These are phyloP conservation scores for Acidiella bohemica DNA, from an alignment of 495 filamentous ascomycete genomes.

Conservation along the genomic window DNA sequence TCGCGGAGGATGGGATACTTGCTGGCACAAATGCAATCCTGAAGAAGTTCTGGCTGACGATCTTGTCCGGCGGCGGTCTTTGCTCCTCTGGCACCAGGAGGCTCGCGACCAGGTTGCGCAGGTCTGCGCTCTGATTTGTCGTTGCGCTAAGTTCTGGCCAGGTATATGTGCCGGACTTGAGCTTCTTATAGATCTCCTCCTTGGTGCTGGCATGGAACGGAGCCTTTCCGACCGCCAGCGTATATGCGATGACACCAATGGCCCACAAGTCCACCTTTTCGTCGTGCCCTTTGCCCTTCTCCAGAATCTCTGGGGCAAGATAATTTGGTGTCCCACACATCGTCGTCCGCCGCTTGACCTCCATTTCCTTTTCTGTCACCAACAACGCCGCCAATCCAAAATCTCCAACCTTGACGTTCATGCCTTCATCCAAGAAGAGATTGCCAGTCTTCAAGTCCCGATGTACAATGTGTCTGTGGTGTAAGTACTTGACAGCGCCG, in stretches of 20 bases:
- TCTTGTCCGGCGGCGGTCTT: conserved; percentile 29
- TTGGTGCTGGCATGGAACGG: conserved; percentile 32
- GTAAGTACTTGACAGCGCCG: conserved; percentile 94
- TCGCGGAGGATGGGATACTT: conserved; percentile 22
- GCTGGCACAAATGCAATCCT: conserved; percentile 28
- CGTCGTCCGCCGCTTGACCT: conserved; percentile 58
- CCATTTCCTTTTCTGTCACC: conserved; percentile 68
- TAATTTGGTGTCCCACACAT: conserved; percentile 97
- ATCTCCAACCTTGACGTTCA: conserved; percentile 97
- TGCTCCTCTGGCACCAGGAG: conserved; percentile 31
- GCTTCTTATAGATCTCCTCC: conserved; percentile 34
- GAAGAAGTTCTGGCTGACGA: conserved; percentile 33
- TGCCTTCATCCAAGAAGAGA: conserved; percentile 84
- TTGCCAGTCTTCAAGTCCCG: conserved; percentile 97
- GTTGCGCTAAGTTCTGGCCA: conserved; percentile 30
- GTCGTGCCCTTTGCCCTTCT: conserved; percentile 75
- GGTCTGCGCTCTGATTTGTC: conserved; percentile 28
- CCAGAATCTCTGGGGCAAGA: conserved; percentile 90
- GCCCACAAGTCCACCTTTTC: conserved; percentile 96
- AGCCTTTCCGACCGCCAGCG: conserved; percentile 31
- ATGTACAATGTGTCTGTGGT: conserved; percentile 87
- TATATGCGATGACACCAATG: conserved; percentile 78
- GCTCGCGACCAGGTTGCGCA: conserved; percentile 28
- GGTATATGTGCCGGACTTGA: conserved; percentile 28
- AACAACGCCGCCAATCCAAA: conserved; percentile 93